Percentiles rank a stretch among this genome's conserved stretches.
These are phyloP conservation scores for Komagataella kurtzmanii DNA, from an alignment of 805 yeast genomes.

Conservation along the genomic window DNA sequence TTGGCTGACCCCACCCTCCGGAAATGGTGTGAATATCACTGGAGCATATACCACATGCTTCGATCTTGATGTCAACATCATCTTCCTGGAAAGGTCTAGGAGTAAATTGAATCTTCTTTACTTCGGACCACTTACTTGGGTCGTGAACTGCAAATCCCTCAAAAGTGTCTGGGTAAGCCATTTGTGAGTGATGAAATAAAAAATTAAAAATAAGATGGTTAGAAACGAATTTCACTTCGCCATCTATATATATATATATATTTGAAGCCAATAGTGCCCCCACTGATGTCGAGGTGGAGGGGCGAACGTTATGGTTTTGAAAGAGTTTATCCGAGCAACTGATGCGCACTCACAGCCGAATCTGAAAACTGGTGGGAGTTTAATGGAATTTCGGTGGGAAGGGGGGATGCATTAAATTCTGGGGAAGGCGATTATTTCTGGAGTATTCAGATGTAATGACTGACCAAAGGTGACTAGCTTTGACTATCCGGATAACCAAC, in stretches of 20 bases:
- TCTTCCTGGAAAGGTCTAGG: conserved; percentile 13
- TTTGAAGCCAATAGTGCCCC: not conserved
- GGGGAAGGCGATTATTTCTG: not conserved
- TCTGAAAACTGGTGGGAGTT: not conserved
- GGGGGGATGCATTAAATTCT: not conserved
- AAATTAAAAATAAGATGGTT: too few species aligned
- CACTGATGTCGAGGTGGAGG: not conserved
- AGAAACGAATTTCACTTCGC: not conserved
- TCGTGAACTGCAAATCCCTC: conserved; percentile 15
- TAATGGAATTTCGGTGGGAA: too few species aligned
- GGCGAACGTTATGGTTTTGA: not conserved
- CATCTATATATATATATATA: not conserved
- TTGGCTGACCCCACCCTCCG: conserved; percentile 22
- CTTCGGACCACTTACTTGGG: conserved; percentile 10
- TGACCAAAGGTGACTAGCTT: too few species aligned
- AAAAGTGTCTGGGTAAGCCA: conserved; percentile 6
- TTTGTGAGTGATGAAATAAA: not conserved
- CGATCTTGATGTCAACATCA: conserved; percentile 31
- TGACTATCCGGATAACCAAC: too few species aligned
- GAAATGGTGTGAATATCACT: conserved; percentile 32
- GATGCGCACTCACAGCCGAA: not conserved
- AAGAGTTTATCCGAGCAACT: not conserved
- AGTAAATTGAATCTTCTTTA: conserved; percentile 8
- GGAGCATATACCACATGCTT: conserved; percentile 36
- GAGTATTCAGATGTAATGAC: not conserved